Conservation (phyloP, 169 alveolate species). For the Eimeria sp. region DNA sequence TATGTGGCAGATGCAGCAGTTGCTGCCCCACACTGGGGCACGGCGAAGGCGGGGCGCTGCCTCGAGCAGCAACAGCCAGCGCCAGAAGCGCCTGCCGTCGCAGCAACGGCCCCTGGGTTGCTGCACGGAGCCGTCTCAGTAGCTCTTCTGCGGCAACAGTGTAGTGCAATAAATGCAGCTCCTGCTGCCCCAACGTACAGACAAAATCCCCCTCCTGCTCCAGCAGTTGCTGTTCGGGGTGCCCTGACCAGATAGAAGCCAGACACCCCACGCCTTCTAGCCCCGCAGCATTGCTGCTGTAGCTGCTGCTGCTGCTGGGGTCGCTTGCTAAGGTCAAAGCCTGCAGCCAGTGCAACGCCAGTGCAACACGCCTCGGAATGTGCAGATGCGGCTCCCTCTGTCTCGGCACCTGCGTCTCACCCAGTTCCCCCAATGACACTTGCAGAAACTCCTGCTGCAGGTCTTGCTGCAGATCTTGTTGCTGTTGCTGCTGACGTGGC, state of each 20-base stretch:
- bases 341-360: conserved; percentile 45
- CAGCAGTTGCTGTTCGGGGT: background rate
- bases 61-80: conserved; percentile 35
- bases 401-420: conserved; percentile 25
- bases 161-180: conserved; percentile 43
- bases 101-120: conserved; percentile 51
- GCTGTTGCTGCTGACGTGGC: conserved; percentile 1
- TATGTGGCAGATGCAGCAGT: background rate
- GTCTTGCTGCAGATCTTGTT: no score
- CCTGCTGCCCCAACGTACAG: conserved; percentile 45
- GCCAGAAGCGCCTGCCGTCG: conserved; percentile 48
- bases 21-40: conserved; percentile 32
- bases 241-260: conserved; percentile 9
- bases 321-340: background rate
- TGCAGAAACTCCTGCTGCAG: background rate
- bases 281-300: background rate
- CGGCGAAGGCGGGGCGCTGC: conserved; percentile 47
- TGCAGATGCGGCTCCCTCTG: conserved; percentile 51
- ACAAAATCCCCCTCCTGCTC: conserved; percentile 4
- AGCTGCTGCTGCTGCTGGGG: background rate
- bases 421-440: background rate
- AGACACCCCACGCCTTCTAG: conserved; percentile 5
- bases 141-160: conserved; percentile 42
- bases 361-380: conserved; percentile 46
- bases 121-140: conserved; percentile 59